Evolutionary conservation across 805 yeast species (phyloP).

Genomic region (Wickerhamiella allomyrinae): DNA sequence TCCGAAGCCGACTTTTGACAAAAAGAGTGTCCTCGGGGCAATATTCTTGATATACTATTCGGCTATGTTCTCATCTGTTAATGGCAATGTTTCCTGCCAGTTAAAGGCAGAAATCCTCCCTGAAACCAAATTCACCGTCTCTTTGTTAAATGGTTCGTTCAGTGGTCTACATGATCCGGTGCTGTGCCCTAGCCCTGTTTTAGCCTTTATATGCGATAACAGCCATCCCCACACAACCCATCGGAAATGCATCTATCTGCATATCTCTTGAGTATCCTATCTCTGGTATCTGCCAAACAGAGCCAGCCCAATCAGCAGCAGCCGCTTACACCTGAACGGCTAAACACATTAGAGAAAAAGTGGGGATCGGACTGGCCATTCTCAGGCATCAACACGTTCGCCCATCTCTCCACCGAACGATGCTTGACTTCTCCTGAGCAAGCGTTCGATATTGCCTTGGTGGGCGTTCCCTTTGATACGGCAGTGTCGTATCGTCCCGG

Average conservation of each 20-base stretch:
- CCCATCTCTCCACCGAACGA: conserved; percentile 47
- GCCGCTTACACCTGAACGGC: not conserved
- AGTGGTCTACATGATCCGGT: too few species aligned
- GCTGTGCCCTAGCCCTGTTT: too few species aligned
- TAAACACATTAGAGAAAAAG: conserved; percentile 31
- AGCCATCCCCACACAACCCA: too few species aligned
- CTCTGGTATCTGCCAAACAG: not conserved
- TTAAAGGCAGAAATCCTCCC: too few species aligned
- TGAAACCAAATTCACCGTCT: too few species aligned
- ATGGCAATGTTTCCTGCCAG: too few species aligned
- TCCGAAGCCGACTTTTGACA: too few species aligned
- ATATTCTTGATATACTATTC: too few species aligned
- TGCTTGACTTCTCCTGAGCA: conserved; percentile 38
- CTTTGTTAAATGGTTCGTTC: too few species aligned
- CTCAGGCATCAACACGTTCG: conserved; percentile 37
- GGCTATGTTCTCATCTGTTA: too few species aligned
- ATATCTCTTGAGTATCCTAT: not conserved
- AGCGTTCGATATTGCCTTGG: conserved; percentile 51
- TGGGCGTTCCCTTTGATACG: conserved; percentile 77
- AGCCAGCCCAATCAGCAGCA: not conserved
- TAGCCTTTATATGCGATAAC: too few species aligned
- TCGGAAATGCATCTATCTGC: not conserved
- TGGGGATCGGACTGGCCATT: conserved; percentile 69
- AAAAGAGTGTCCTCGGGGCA: too few species aligned
- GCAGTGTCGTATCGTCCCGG: conserved; percentile 70